These are phyloP conservation scores for Leucocoprinus sp. DNA, from an alignment of 768 basidiomycete species.

Conservation along the genomic window DNA sequence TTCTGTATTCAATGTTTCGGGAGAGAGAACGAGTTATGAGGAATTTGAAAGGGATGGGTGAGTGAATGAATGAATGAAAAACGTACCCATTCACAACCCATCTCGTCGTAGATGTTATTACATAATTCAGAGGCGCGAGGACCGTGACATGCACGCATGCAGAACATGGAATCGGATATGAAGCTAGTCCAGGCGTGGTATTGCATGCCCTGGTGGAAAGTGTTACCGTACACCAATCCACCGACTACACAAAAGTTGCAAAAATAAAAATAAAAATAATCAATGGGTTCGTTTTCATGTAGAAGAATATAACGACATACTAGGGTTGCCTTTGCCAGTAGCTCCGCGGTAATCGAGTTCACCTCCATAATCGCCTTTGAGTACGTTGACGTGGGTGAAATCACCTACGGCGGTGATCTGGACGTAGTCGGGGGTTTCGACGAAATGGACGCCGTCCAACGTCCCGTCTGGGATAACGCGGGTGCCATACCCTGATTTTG, in stretches of 20 bases:
- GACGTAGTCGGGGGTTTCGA: conserved; percentile 57
- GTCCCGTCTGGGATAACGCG: conserved; percentile 65
- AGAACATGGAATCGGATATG: conserved; percentile 60
- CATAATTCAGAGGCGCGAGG: conserved; percentile 50
- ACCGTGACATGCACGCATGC: conserved; percentile 65
- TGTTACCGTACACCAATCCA: conserved; percentile 61
- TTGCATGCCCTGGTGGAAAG: conserved; percentile 40
- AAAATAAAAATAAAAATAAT: not conserved
- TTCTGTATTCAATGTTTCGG: conserved; percentile 47
- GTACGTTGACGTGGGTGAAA: conserved; percentile 59
- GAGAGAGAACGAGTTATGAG: too few species aligned
- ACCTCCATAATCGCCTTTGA: conserved; percentile 46
- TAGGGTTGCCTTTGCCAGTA: conserved; percentile 46
- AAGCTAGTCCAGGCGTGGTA: conserved; percentile 85
- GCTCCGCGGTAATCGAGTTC: conserved; percentile 72
- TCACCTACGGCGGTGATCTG: conserved; percentile 60
- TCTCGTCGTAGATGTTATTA: conserved; percentile 73
- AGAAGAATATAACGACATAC: conserved; percentile 17
- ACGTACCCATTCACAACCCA: conserved; percentile 49
- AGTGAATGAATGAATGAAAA: too few species aligned
- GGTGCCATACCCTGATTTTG: conserved; percentile 61
- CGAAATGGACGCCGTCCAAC: conserved; percentile 60
- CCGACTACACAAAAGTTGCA: conserved; percentile 37
- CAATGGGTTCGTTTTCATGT: not conserved
- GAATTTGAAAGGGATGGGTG: too few species aligned